Evolutionary conservation across 225 moss, liverwort and hornwort species (phyloP).

Genomic region (Ulota crispa): DNA sequence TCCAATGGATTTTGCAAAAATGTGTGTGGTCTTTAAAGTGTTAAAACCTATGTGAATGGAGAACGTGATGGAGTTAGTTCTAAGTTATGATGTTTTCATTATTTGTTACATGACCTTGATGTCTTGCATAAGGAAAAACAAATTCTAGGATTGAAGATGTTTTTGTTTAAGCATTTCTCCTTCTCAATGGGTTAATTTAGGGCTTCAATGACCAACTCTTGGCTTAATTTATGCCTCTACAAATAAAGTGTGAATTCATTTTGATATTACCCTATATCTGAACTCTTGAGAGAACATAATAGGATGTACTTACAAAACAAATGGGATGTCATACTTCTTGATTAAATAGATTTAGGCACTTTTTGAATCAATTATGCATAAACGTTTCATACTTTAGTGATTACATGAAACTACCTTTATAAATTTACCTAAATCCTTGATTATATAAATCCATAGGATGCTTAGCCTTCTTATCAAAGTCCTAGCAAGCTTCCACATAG

Average conservation of each 20-base stretch:
- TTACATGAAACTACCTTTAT: too few relatives aligned
- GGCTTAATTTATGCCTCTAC: too few relatives aligned
- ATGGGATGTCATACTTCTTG: neutral
- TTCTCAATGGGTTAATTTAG: neutral
- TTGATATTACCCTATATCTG: neutral
- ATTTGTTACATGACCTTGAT: neutral
- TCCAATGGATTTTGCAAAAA: too few relatives aligned
- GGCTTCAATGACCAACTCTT: neutral
- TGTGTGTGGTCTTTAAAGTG: too few relatives aligned
- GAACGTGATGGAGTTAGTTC: neutral
- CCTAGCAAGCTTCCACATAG: rapidly evolving
- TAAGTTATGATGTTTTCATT: too few relatives aligned
- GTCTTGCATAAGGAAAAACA: neutral
- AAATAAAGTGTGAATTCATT: neutral
- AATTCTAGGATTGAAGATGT: neutral
- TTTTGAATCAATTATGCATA: too few relatives aligned
- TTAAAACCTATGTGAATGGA: rapidly evolving
- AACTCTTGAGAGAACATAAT: neutral
- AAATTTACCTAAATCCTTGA: too few relatives aligned
- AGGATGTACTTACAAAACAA: neutral
- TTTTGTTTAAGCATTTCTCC: neutral
- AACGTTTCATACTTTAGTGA: too few relatives aligned
- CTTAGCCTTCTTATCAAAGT: too few relatives aligned
- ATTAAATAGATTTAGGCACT: neutral
- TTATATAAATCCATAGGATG: too few relatives aligned